Conservation (phyloP, 2,329 filamentous ascomycete species). For the Talaromyces rugulosus region DNA sequence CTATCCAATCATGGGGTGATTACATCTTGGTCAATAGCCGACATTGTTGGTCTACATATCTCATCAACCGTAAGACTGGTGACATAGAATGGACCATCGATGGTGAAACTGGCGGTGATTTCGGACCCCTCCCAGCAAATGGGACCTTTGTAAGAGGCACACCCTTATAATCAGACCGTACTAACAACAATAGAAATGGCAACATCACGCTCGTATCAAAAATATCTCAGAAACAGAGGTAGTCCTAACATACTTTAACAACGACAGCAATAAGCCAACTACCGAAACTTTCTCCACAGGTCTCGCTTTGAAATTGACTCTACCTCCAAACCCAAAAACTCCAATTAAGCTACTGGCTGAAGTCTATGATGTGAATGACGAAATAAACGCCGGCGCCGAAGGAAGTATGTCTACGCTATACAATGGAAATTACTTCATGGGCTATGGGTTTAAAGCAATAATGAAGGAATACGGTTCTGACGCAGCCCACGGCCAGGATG, state of each 20-base stretch:
- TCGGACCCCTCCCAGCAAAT: neutral
- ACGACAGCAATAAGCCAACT: neutral
- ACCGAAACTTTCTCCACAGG: neutral
- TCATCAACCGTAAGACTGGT: slow-evolving; percentile 25
- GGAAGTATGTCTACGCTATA: slow-evolving; percentile 24
- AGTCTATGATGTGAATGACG: slow-evolving; percentile 12
- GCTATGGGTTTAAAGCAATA: slow-evolving; percentile 31
- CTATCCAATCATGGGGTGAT: slow-evolving; percentile 26
- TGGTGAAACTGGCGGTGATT: neutral
- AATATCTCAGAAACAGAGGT: slow-evolving; percentile 26
- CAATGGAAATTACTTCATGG: slow-evolving; percentile 24
- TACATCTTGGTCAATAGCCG: slow-evolving; percentile 33
- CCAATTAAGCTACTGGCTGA: neutral
- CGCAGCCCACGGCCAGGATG: slow-evolving; percentile 17
- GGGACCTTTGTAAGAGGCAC: slow-evolving; percentile 15
- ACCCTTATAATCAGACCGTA: slow-evolving; percentile 17
- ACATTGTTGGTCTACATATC: slow-evolving; percentile 31
- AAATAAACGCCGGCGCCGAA: slow-evolving; percentile 25
- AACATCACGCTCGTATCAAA: slow-evolving; percentile 34
- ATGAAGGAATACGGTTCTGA: slow-evolving; percentile 27
- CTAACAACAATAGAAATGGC: slow-evolving; percentile 20
- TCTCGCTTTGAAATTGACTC: neutral
- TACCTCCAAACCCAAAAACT: neutral
- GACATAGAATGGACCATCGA: slow-evolving; percentile 23
- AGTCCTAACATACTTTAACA: neutral